Base-by-base conservation (phyloP, 345 rosid genomes). In the Zanthoxylum bungeanum region DNA sequence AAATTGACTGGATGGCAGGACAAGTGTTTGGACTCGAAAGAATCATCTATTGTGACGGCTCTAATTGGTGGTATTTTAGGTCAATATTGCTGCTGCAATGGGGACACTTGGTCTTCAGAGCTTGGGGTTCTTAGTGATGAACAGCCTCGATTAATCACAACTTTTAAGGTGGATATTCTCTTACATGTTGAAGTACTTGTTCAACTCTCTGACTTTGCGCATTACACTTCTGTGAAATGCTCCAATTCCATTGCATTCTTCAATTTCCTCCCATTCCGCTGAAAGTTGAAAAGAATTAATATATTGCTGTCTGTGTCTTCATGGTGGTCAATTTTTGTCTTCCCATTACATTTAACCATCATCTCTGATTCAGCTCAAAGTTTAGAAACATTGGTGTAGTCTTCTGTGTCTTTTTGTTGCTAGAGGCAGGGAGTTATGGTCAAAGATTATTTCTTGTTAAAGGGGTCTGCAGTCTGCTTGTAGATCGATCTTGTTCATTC, bases 31-130 rank as follows among this genome's bases (percentile, higher is more conserved):
- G 91, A 92, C 77, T 76, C 96, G 0, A 79, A 84, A 58, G 85
- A 89, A 55, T 89, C 97, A 0, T 47, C 66, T 63, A 39, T 68
- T 22, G 33, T 83, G 37, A 92, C 98, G 1, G 75, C 90, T 57
- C 87, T 95, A 22, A 79, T 92, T 31, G 99, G 97, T 65, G 99
- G 96, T 68, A 75, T 95, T 58, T 84, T 95, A 4, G 99, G 99
- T 76, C 99, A 95, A 33, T 95, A 95, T 71, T 85, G 85, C 10
- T 95, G 96, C 70, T 86, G 86, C 81, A 95, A 91, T 65, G 98
- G 99, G 31, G 99, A 95, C 71, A 95, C 99, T 24, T 95, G 98
- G 99, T 95, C 99, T 71, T 95, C 99, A 0, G 99, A 95, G 89
- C 90, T 95, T 46, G 99, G 99, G 64, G 86, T 92, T 58, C 99